A percentile compares a stretch with the other conserved stretches of the same genome.
Evolutionary conservation across 805 yeast genomes (phyloP).

Genomic region (Cyberlindnera amylophila): DNA sequence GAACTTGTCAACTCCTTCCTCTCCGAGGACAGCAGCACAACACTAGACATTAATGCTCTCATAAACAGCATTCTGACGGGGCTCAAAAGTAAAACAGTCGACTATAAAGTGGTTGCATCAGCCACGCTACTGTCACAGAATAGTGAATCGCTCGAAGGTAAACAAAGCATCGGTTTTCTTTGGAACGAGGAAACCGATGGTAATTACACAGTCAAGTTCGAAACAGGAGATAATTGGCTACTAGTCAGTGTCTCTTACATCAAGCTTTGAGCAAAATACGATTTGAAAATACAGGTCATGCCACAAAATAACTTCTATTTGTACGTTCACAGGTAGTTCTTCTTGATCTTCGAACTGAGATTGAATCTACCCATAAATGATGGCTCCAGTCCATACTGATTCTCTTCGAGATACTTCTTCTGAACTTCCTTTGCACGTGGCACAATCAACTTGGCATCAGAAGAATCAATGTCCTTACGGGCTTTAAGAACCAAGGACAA

Average conservation of each 20-base stretch:
- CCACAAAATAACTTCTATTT: too few species aligned
- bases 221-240: conserved; percentile 2
- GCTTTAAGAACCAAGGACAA: conserved; percentile 57
- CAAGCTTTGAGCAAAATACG: conserved; percentile 3
- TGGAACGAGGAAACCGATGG: conserved; percentile 17
- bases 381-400: conserved; percentile 8
- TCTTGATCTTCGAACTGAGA: conserved; percentile 12
- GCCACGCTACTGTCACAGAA: conserved; percentile 2
- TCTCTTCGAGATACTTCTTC: conserved; percentile 8
- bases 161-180: conserved; percentile 8
- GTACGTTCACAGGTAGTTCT: conserved; percentile 15
- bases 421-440: conserved; percentile 14
- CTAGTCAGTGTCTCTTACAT: conserved; percentile 9
- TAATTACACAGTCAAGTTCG: conserved; percentile 7
- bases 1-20: not conserved
- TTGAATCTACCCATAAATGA: conserved; percentile 19
- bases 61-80: conserved; percentile 4
- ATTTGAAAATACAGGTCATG: not conserved
- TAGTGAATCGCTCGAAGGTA: not conserved
- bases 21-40: not conserved
- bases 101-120: conserved; percentile 9
- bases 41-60: conserved; percentile 3
- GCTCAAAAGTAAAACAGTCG: conserved; percentile 4
- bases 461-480: conserved; percentile 33
- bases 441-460: conserved; percentile 13